A percentile compares a stretch with the other conserved stretches of the same genome.
phyloP scores from a whole-genome alignment of 495 filamentous ascomycete genomes.

The Penicillium diatomitis region DNA sequence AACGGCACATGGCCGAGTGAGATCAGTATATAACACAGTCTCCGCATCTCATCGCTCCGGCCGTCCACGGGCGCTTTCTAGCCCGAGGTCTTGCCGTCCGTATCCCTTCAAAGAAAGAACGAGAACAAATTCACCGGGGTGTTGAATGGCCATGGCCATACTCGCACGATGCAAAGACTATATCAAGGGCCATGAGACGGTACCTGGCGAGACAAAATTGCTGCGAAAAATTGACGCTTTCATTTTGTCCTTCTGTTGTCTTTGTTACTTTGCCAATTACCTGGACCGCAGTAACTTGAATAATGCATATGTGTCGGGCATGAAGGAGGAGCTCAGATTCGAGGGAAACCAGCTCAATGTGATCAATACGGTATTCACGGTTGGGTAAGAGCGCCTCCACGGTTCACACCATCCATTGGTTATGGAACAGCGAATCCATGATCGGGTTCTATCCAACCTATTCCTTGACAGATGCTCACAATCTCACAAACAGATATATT shows the following conservation, averaged over 20 bases:
- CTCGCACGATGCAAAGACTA: not conserved
- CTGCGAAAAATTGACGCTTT: slow-evolving; percentile 44
- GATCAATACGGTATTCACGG: slow-evolving; percentile 43
- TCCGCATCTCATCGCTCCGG: no score
- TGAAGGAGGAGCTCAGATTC: slow-evolving; percentile 54
- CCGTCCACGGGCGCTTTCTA: no score
- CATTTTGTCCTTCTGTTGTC: slow-evolving; percentile 56
- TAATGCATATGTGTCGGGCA: slow-evolving; percentile 58
- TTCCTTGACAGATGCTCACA: no score
- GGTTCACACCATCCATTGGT: no score
- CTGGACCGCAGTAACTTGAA: slow-evolving; percentile 51
- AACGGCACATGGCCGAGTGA: no score
- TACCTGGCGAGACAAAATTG: slow-evolving; percentile 13
- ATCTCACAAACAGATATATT: slow-evolving; percentile 25
- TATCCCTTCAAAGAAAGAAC: no score
- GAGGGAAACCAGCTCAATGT: slow-evolving; percentile 47
- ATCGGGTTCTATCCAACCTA: not conserved
- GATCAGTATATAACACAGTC: no score
- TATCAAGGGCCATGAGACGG: slow-evolving; percentile 4
- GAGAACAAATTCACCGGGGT: not conserved
- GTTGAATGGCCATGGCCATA: not conserved
- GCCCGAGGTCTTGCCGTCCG: no score
- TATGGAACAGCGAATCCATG: not conserved
- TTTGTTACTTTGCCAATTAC: slow-evolving; percentile 45
- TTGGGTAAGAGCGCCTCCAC: slow-evolving; percentile 7